These are phyloP conservation scores for Saturnispora sekii DNA, from an alignment of 805 yeast genomes.

Conservation along the genomic window DNA sequence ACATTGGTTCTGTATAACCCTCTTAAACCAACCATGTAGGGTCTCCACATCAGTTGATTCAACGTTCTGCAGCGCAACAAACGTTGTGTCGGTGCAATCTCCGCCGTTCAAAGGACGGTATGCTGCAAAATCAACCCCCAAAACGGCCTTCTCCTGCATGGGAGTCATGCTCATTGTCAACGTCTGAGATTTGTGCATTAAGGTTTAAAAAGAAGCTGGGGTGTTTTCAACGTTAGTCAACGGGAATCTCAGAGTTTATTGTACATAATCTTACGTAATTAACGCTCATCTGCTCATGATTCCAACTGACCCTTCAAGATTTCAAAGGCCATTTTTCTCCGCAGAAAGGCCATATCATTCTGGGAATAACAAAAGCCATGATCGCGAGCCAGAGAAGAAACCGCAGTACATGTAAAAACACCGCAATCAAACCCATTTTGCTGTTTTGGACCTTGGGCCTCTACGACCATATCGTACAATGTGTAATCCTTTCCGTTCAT, in stretches of 20 bases:
- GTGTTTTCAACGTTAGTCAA: neutral
- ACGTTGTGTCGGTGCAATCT: conserved; percentile 7
- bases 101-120: neutral
- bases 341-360: conserved; percentile 55
- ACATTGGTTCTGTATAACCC: conserved; percentile 4
- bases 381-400: conserved; percentile 47
- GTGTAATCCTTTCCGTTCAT: conserved; percentile 25
- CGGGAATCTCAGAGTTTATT: neutral
- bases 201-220: neutral
- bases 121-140: conserved; percentile 6
- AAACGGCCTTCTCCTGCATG: conserved; percentile 10
- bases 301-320: conserved; percentile 26
- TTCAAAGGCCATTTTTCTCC: conserved; percentile 63
- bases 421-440: conserved; percentile 92
- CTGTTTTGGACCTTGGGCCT: conserved; percentile 61
- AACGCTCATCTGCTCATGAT: conserved; percentile 1
- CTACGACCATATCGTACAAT: conserved; percentile 18
- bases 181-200: neutral
- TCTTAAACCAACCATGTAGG: neutral
- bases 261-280: neutral
- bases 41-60: neutral
- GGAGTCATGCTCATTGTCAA: conserved; percentile 9
- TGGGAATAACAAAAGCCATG: conserved; percentile 47
- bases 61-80: conserved; percentile 2
- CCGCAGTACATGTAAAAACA: conserved; percentile 78